Base-by-base conservation (phyloP, 192 early-diverging fungal species). In the Funneliformis mosseae region DNA sequence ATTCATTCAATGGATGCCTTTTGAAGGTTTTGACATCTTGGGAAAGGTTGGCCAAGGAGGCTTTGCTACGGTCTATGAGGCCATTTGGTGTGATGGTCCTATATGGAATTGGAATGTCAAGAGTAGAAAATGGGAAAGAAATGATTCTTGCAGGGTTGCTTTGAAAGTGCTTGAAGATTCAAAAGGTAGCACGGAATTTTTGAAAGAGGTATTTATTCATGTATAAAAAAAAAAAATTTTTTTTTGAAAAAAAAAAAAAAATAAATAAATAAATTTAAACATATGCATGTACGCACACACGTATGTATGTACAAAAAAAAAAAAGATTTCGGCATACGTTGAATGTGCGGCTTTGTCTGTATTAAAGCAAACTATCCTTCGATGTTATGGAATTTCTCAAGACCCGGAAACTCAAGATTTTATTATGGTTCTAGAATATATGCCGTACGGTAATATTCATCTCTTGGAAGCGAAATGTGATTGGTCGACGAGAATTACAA, bases 371-470 rank as follows among this genome's bases (percentile, higher is more conserved):
- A 55, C 50, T 6, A 55, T 64, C 18, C n/a, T 64, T 64, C 63
- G 63, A 10, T 64, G 27, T 64, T 82, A 85, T 59, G 84, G 84
- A 3, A 63, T 85, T 28, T 83, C 84, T 59, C 82, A 81, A 9
- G 81, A 82, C 10, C 82, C 83, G 64, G 81, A 80, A 21, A 85
- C 84, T 0, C 76, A 77, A 16, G 82, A 85, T 25, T 42, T 81
- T 28, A 83, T 85, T 76, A 78, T 85, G 80, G 80, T 85, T 9
- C 81, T 85, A 82, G 83, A 85, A 14, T 80, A 83, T 61, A 80
- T 79, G 10, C 78, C 83, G 14, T 11, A 41, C 21, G 70, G 70
- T 5, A 72, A 72, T 72, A 12, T 72, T 23, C 27, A 27, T 39
- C 67, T 21, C 6, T 69, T 39, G 27, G 12, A 39, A 10, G 8